Evolutionary conservation across 306 rosid species (phyloP).

Genomic region (Canavalia gladiata): DNA sequence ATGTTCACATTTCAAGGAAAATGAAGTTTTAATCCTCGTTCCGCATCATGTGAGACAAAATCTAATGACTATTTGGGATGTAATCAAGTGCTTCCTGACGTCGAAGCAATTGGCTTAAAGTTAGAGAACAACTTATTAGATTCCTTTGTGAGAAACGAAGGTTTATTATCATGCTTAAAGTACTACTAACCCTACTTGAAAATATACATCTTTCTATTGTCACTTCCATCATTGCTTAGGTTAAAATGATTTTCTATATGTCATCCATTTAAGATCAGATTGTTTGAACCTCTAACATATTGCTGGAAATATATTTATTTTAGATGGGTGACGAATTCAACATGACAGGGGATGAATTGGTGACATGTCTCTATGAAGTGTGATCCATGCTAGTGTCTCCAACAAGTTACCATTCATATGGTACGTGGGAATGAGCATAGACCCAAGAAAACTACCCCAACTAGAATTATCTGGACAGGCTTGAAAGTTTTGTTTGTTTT

Average conservation of each 20-base stretch:
- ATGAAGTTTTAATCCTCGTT: neutral
- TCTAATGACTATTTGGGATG: neutral
- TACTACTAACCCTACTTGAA: conserved; percentile 22
- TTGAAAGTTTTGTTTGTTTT: too few relatives aligned
- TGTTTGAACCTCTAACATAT: conserved; percentile 17
- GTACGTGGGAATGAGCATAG: too few relatives aligned
- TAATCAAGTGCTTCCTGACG: conserved; percentile 7
- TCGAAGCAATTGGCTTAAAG: conserved; percentile 29
- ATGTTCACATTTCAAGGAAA: too few relatives aligned
- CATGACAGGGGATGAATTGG: conserved; percentile 13
- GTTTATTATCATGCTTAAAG: conserved; percentile 7
- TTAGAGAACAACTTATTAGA: conserved; percentile 31
- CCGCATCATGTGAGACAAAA: too few relatives aligned
- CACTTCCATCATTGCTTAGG: conserved; percentile 45
- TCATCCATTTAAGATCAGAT: neutral
- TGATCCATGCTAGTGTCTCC: conserved; percentile 28
- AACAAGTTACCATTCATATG: neutral
- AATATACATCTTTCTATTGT: conserved; percentile 28
- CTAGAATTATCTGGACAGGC: too few relatives aligned
- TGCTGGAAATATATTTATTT: neutral
- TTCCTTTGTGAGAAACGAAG: conserved; percentile 28
- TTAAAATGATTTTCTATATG: neutral
- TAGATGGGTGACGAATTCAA: conserved; percentile 28
- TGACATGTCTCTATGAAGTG: neutral
- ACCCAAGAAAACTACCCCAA: too few relatives aligned